Conservation (phyloP, 1,139 yeast genomes). For the Cylindricascospora bacillispora region DNA sequence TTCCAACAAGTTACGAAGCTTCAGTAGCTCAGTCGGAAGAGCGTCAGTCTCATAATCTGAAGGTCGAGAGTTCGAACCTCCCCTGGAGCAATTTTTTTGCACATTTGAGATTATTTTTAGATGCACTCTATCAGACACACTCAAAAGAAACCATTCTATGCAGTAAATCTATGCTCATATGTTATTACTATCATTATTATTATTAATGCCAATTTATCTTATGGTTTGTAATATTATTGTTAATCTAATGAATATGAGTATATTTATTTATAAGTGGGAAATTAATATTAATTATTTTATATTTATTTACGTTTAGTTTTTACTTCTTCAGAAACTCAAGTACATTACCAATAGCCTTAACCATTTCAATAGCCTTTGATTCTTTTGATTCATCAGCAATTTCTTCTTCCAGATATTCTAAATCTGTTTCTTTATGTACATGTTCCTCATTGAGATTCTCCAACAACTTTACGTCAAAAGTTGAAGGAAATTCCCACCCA, state of each 20-base stretch:
- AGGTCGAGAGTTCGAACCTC: constrained; percentile 31
- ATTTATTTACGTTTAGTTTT: neutral
- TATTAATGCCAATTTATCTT: no score
- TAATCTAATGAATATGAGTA: no score
- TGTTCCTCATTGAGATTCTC: no score
- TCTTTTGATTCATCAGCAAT: no score
- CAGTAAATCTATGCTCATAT: no score
- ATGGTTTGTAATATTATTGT: no score
- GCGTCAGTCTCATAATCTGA: constrained; percentile 39
- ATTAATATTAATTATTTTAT: neutral
- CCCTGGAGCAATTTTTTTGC: constrained; percentile 16
- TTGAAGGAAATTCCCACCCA: constrained; percentile 17
- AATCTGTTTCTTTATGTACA: neutral
- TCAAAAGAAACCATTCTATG: neutral
- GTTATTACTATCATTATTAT: no score
- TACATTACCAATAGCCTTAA: no score
- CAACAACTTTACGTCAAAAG: constrained; percentile 9
- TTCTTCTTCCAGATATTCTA: neutral
- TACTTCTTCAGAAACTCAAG: no score
- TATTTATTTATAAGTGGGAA: no score
- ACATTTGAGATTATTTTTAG: no score
- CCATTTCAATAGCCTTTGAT: no score
- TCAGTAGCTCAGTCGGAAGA: constrained; percentile 36
- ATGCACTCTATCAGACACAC: neutral
- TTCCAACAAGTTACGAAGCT: constrained; percentile 21